These are phyloP conservation scores for Fistulina hepatica DNA, from an alignment of 1,284 basidiomycete species.

Conservation along the genomic window DNA sequence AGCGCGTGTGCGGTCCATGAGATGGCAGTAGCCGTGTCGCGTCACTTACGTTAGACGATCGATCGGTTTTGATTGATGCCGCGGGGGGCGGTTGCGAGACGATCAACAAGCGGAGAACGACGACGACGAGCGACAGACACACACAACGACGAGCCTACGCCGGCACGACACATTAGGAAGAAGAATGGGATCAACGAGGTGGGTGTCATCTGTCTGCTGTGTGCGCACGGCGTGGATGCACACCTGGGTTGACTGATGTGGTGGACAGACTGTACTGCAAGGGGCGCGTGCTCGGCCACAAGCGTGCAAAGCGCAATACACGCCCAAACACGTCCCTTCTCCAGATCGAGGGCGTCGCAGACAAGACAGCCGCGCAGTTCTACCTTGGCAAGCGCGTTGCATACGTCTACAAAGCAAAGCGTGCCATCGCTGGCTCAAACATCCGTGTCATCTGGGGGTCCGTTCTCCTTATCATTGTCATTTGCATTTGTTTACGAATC, in stretches of 20 bases:
- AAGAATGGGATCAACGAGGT: constrained; percentile 2
- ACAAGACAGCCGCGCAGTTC: constrained; percentile 91
- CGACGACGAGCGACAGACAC: too few species aligned
- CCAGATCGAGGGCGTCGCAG: constrained; percentile 94
- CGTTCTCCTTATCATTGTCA: constrained; percentile 18
- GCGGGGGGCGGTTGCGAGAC: not conserved
- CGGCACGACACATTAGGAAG: not conserved
- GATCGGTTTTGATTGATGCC: not conserved
- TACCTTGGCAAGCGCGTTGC: constrained; percentile 99
- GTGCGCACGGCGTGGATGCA: too few species aligned
- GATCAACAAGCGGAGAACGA: not conserved
- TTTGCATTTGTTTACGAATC: not conserved
- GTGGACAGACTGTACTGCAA: constrained; percentile 82
- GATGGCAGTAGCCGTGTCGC: constrained; percentile 2
- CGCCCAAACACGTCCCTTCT: constrained; percentile 93
- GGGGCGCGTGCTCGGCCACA: constrained; percentile 96
- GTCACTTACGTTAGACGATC: not conserved
- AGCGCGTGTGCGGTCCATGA: constrained; percentile 32
- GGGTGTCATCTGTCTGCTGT: too few species aligned
- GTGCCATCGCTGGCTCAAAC: constrained; percentile 85
- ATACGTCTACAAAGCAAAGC: constrained; percentile 95
- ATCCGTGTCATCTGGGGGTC: constrained; percentile 97
- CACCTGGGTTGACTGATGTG: constrained; percentile 6
- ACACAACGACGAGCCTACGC: not conserved
- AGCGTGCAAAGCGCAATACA: constrained; percentile 95